These are phyloP conservation scores for Globisporangium splendens DNA, from an alignment of 352 stramenopile genomes.

Conservation along the genomic window DNA sequence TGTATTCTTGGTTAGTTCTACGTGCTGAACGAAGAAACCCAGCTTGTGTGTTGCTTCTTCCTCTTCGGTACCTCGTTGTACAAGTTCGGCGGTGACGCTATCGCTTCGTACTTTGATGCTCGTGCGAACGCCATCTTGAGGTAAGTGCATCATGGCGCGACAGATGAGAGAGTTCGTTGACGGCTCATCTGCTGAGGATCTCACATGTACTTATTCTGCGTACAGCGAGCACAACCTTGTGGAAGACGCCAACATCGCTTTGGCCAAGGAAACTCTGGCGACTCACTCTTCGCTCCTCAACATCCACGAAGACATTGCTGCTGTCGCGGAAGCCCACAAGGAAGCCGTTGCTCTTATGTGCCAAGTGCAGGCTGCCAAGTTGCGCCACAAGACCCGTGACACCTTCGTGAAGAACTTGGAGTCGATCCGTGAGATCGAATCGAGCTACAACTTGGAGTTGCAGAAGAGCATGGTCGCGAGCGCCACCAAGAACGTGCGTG, in stretches of 20 bases:
- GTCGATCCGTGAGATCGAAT: conserved; percentile 79
- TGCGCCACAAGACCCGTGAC: conserved; percentile 85
- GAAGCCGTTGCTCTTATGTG: conserved; percentile 79
- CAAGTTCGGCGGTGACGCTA: conserved; percentile 82
- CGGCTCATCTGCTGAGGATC: neutral
- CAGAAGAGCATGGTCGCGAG: conserved; percentile 79
- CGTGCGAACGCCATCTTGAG: conserved; percentile 68
- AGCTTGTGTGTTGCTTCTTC: conserved; percentile 82
- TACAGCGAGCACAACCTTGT: conserved; percentile 80
- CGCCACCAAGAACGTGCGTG: conserved; percentile 73
- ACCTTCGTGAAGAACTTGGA: conserved; percentile 87
- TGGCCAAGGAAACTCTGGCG: conserved; percentile 81
- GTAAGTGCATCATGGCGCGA: conserved; percentile 22
- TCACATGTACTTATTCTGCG: neutral
- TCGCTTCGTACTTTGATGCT: conserved; percentile 84
- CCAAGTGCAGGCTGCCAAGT: conserved; percentile 81
- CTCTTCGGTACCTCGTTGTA: conserved; percentile 83
- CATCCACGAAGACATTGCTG: conserved; percentile 84
- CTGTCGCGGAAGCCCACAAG: conserved; percentile 77
- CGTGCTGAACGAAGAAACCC: conserved; percentile 83
- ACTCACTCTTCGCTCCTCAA: conserved; percentile 80
- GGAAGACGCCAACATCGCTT: conserved; percentile 77
- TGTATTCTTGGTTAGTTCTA: conserved; percentile 61
- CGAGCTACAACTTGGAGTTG: conserved; percentile 78
- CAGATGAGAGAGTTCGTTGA: neutral